Evolutionary conservation across 306 rosid species (phyloP), one percentile per base, ranked within the genome.

Genomic region (Macrotyloma uniflorum): DNA sequence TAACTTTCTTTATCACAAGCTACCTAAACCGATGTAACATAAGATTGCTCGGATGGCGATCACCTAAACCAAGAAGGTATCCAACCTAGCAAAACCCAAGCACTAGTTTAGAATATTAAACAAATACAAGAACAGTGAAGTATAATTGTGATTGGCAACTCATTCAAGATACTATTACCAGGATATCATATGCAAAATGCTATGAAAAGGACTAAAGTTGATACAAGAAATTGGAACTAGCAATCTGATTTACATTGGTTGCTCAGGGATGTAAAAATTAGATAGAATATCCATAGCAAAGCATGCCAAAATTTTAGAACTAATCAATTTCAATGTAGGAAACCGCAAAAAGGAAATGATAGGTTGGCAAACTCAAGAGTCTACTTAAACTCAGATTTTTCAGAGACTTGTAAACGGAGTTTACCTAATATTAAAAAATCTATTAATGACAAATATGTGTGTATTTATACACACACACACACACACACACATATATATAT

Each of bases 11-110:
- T n/a, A 73, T 76, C 45, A 72, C 6, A 49, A 26, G 55, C 38
- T 87, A 95, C 98, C 98, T 95, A 72, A 65, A 91, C 69, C 98
- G 93, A 76, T 89, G 89, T 74, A 95, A 84, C 98, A 95, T 95
- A 45, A 95, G 98, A 87, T 95, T 95, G 87, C 98, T 95, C 57
- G 98, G 98, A 82, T 95, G 98, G 42, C 98, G 98, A 91, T 95
- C 98, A 75, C 98, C 98, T 77, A 95, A 86, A 55, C 98, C 98
- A 87, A 95, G 98, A 79, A 95, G 98, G 82, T 95, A 95, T 78
- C 98, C 98, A 36, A 95, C 98, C 98, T 95, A 89, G 43, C 71
- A 86, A 26, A 65, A 66, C 22, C 55, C 26, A 61, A 70, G 23
- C 62, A 55, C 50, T 64, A 76, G 67, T 62, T 54, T 69, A 46